Conservation (phyloP, 202 grass and related monocot genomes). For the Panicum hallii region DNA sequence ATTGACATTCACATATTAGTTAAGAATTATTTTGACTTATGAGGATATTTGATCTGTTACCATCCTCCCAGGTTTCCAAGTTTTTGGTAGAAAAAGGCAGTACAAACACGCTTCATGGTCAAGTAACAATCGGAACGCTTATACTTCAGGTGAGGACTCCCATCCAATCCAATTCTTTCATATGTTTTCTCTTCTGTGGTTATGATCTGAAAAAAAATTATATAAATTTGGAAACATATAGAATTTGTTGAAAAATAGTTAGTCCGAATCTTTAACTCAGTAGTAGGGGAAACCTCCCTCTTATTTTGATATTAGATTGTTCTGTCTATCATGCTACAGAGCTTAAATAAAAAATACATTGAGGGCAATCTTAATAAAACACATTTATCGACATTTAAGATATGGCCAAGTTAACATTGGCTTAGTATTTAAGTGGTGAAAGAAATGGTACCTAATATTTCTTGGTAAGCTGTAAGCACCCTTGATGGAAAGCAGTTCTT, state of each 20-base stretch:
- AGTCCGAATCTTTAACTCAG: conserved; percentile 13
- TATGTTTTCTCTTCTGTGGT: conserved; percentile 20
- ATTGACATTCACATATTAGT: neutral
- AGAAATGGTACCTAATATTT: conserved; percentile 2
- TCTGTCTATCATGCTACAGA: conserved; percentile 20
- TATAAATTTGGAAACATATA: neutral
- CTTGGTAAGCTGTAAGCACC: conserved; percentile 11
- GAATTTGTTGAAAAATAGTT: neutral
- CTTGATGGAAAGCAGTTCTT: conserved; percentile 3
- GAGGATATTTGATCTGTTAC: conserved; percentile 36
- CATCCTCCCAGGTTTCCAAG: conserved; percentile 81
- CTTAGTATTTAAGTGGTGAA: conserved; percentile 6
- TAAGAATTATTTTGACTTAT: conserved; percentile 22
- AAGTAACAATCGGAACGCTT: conserved; percentile 97
- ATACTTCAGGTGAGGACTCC: conserved; percentile 75
- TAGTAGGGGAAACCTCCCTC: conserved; percentile 7
- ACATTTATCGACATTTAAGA: neutral
- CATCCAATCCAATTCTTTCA: conserved; percentile 34
- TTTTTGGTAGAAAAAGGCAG: conserved; percentile 90
- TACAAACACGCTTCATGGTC: conserved; percentile 92
- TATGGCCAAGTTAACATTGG: neutral
- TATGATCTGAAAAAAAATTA: neutral
- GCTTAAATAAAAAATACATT: conserved; percentile 10
- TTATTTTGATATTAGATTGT: conserved; percentile 25
- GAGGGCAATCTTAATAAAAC: neutral